Percentiles rank a stretch among this genome's conserved stretches.
phyloP scores from a whole-genome alignment of 192 early-diverging fungal species.

The Coemansia sp. region DNA sequence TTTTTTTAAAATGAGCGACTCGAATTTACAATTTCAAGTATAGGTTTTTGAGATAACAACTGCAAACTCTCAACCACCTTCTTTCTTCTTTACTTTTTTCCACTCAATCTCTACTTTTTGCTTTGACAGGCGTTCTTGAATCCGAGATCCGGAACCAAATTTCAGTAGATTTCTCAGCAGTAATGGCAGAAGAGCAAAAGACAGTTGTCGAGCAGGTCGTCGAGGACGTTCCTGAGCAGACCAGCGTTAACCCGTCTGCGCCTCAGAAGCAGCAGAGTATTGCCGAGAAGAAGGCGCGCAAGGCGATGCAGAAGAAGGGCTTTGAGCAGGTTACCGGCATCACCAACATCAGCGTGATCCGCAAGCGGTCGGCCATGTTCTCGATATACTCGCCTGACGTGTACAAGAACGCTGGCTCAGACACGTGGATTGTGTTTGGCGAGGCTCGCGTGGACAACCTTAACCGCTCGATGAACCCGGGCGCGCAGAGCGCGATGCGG shows the following conservation, averaged over 20 bases:
- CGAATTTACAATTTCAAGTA: background rate
- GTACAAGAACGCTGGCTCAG: conserved; percentile 83
- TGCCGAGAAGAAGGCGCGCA: conserved; percentile 95
- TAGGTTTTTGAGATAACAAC: background rate
- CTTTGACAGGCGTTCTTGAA: conserved; percentile 1
- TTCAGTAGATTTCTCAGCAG: conserved; percentile 9
- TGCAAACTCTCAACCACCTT: background rate
- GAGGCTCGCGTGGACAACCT: conserved; percentile 88
- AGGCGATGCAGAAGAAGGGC: conserved; percentile 90
- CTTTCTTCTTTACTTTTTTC: conserved; percentile 1
- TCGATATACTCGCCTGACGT: conserved; percentile 90
- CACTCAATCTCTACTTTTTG: background rate
- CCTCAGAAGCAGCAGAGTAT: conserved; percentile 64
- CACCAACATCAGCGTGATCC: conserved; percentile 84
- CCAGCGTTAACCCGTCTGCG: conserved; percentile 19
- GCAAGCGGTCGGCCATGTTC: conserved; percentile 79
- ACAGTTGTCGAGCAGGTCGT: conserved; percentile 37
- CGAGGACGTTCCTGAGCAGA: conserved; percentile 39
- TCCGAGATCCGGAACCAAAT: background rate
- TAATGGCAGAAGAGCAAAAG: conserved; percentile 49
- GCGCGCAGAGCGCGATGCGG: conserved; percentile 57
- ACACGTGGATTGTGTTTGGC: conserved; percentile 96
- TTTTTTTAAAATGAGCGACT: background rate
- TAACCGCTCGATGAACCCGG: conserved; percentile 63
- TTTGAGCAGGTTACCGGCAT: conserved; percentile 83